Percentiles rank a stretch among this genome's conserved stretches.
Conservation (phyloP, 306 rosid species). For the Fragaria ananassa region DNA sequence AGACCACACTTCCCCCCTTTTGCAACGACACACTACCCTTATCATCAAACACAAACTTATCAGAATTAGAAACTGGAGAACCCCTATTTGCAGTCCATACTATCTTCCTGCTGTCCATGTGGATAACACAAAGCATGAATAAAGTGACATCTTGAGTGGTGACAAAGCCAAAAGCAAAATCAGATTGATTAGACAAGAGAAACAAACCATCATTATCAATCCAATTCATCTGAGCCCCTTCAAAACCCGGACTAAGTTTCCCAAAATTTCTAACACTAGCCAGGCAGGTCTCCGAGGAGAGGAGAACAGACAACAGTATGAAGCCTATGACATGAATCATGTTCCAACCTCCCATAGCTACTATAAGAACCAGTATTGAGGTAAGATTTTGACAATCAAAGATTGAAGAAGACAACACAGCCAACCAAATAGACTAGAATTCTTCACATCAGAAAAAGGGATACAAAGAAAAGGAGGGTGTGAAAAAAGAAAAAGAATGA, state of each 20-base stretch:
- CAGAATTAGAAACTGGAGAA: slow-evolving; percentile 62
- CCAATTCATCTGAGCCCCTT: slow-evolving; percentile 66
- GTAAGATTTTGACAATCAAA: background rate
- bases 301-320: slow-evolving; percentile 25
- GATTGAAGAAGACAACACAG: background rate
- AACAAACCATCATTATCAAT: slow-evolving; percentile 58
- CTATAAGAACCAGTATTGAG: background rate
- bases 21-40: slow-evolving; percentile 52
- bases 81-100: slow-evolving; percentile 83
- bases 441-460: slow-evolving; percentile 1
- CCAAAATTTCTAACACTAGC: slow-evolving; percentile 40
- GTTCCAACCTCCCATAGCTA: slow-evolving; percentile 44
- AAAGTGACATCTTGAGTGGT: slow-evolving; percentile 40
- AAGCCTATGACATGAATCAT: slow-evolving; percentile 21
- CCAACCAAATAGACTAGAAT: slow-evolving; percentile 7
- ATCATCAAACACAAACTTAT: slow-evolving; percentile 53
- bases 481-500: slow-evolving; percentile 4
- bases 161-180: slow-evolving; percentile 55
- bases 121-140: slow-evolving; percentile 51
- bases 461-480: slow-evolving; percentile 1
- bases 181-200: slow-evolving; percentile 44
- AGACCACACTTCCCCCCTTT: slow-evolving; percentile 44
- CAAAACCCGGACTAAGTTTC: slow-evolving; percentile 36
- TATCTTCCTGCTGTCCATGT: slow-evolving; percentile 21
- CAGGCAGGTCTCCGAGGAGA: slow-evolving; percentile 32